Percentiles rank a stretch among this genome's conserved stretches.
Conservation (phyloP, 257 asterid genomes). For the Handroanthus guayacan region DNA sequence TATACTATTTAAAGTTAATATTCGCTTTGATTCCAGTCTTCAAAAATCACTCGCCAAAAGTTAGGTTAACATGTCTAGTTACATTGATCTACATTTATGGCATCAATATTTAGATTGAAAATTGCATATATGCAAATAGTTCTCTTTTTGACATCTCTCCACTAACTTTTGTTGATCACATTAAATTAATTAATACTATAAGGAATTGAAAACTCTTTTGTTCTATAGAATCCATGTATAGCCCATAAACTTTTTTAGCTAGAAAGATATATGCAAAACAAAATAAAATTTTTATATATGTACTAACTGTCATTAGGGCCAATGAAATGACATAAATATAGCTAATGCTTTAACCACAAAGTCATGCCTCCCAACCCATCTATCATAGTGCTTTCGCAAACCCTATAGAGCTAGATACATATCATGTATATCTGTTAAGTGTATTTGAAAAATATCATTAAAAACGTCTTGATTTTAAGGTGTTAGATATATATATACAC, state of each 20-base stretch:
- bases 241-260: neutral
- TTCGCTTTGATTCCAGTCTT: no score
- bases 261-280: neutral
- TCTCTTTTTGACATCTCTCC: neutral
- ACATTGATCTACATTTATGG: no score
- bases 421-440: neutral
- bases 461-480: neutral
- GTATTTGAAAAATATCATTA: neutral
- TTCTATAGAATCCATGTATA: neutral
- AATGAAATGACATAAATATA: slow-evolving; percentile 32
- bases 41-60: no score
- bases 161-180: neutral
- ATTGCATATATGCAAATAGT: no score
- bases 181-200: neutral
- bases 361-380: slow-evolving; percentile 40
- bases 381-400: slow-evolving; percentile 13
- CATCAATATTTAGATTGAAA: no score
- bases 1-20: no score
- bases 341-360: slow-evolving; percentile 50
- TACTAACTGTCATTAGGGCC: slow-evolving; percentile 20
- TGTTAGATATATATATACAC: no score
- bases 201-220: neutral
- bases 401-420: neutral
- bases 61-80: no score
- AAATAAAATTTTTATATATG: neutral